Evolutionary conservation across 768 basidiomycete genomes (phyloP), one percentile per base, ranked within the genome.

Genomic region (Pleurotus salmoneostramineus): DNA sequence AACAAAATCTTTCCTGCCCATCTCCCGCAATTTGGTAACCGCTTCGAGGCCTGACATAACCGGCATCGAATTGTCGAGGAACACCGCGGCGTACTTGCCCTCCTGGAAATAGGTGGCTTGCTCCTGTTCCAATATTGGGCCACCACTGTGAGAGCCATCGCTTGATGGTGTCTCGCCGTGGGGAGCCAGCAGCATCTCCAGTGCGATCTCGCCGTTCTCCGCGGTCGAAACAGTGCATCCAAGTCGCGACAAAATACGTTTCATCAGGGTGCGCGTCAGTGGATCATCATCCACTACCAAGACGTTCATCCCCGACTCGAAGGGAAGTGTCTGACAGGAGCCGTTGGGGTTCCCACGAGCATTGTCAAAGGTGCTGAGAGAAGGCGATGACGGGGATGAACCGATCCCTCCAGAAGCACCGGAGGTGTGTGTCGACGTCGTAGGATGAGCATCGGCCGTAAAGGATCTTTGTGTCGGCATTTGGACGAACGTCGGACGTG

Each of bases 201-300:
- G 72, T 17, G 91, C 91, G 36, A 86, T 68, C 65, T 88, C 82
- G 5, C 93, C 93, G 65, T 95, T 93, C 73, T 94, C 90, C 8
- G 93, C 93, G 14, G 83, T 84, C 11, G 82, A 75, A n/a, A 94
- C 91, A 33, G 70, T 69, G 69, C 91, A 93, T 0, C 93, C 91
- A 1, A 94, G 74, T 36, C 91, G 78, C n/a, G 82, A 81, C 44
- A 95, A 75, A 69, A 92, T 82, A 21, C 91, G 80, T 59, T 78
- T 81, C 93, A 95, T 93, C 59, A 95, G 73, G 51, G 81, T 85
- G 51, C 93, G 81, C 52, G 93, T 94, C 56, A 94, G 69, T 8
- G 78, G 71, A 68, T 95, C 93, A 65, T 95, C 91, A 63, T 93
- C 92, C 0, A 93, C 92, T 3, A 93, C 89, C 15, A 93, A 76